phyloP scores from a whole-genome alignment of 768 basidiomycete species.

The Lentinula raphanica region DNA sequence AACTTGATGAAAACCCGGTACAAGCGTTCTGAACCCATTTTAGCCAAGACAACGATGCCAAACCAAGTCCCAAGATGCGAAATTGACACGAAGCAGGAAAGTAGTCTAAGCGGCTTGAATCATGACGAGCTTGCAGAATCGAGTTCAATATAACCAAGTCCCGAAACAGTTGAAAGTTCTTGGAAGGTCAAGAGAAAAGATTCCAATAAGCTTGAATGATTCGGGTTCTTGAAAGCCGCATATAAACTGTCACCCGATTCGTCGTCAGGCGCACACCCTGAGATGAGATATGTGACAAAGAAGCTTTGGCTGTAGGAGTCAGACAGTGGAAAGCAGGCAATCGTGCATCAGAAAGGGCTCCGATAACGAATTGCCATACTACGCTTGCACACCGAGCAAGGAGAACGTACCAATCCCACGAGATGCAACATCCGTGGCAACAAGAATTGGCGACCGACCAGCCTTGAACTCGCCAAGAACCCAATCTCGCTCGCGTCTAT shows the following conservation, averaged over 20 bases:
- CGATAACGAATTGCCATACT: slow-evolving; percentile 12
- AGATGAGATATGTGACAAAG: slow-evolving; percentile 11
- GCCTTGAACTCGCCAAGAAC: slow-evolving; percentile 97
- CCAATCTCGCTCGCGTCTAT: slow-evolving; percentile 98
- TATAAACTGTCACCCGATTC: slow-evolving; percentile 19
- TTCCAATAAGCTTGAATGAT: slow-evolving; percentile 15
- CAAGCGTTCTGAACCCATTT: slow-evolving; percentile 18
- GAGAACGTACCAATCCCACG: slow-evolving; percentile 94
- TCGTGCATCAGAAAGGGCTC: neutral
- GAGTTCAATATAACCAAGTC: slow-evolving; percentile 35
- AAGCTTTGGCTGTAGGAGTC: slow-evolving; percentile 10
- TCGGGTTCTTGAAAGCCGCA: slow-evolving; percentile 18
- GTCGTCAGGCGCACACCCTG: slow-evolving; percentile 33
- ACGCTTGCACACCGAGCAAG: slow-evolving; percentile 39
- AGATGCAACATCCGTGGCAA: slow-evolving; percentile 98
- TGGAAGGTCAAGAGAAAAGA: slow-evolving; percentile 38
- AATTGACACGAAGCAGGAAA: slow-evolving; percentile 19
- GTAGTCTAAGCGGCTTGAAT: slow-evolving; percentile 1
- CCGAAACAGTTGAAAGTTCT: slow-evolving; percentile 37
- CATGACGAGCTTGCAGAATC: slow-evolving; percentile 12
- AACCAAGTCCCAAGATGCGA: slow-evolving; percentile 33
- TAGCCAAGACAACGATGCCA: slow-evolving; percentile 26
- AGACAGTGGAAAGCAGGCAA: neutral
- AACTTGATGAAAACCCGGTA: neutral
- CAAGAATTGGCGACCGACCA: slow-evolving; percentile 93